Evolutionary conservation across 352 stramenopile genomes (phyloP), one percentile per base, ranked within the genome.

Genomic region (Globisporangium mamillatum): DNA sequence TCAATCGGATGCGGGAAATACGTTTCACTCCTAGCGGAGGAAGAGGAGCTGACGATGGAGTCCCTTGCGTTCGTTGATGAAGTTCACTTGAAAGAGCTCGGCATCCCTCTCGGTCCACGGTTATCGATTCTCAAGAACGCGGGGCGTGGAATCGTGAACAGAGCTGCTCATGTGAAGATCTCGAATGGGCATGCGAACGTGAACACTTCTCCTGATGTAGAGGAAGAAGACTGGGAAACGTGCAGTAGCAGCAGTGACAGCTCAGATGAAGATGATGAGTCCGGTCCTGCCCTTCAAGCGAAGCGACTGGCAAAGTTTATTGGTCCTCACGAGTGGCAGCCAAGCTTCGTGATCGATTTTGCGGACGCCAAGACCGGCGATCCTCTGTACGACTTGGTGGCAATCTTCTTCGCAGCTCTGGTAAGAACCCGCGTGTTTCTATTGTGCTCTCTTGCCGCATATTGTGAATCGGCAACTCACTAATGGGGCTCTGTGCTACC

Each of bases 331-430:
- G 66, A 84, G 64, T 96, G 88, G 88, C 63, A 71, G 60, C 86
- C 88, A 7, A 76, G 68, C 12, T 81, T 80, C 9, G 83, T 97
- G 64, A 94, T 97, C 66, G 90, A 97, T 64, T 96, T 96, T 68
- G 90, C 88, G 0, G 90, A 97, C 68, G 75, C 82, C 67, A 95
- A 95, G 81, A 91, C 80, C 0, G 90, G 88, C 27, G 90, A 97
- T 69, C 87, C 88, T 59, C 60, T 97, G 16, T 97, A 92, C 68
- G 90, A 97, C 60, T 75, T 97, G 25, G 79, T 95, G 12, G 84
- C 88, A 7, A 69, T 96, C 27, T 89, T 94, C 65, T 92, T 94
- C 67, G 79, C 85, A 22, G 79, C 82, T 36, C 61, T 96, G 80
- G 88, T 96, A 76, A 65, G 84, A 70, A 14, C 10, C 18, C 41